Conservation (phyloP, 2,329 filamentous ascomycete species). For the Boeremia lycopersici region DNA sequence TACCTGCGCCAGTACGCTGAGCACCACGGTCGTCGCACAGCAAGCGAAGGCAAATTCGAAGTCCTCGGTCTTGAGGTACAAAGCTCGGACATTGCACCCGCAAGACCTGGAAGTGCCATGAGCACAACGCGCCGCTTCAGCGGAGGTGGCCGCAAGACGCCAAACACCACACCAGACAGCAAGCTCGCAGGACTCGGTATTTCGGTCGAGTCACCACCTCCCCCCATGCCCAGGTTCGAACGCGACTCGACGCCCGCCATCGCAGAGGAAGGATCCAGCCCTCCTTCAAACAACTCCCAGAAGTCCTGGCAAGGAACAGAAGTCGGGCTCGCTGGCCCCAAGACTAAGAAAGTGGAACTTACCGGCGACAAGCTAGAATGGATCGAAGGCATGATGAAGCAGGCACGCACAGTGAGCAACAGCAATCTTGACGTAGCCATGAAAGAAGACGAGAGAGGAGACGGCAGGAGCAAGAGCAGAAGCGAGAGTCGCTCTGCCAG, state of each 20-base stretch:
- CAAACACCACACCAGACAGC: constrained; percentile 36
- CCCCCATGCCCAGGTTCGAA: constrained; percentile 32
- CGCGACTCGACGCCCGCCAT: constrained; percentile 31
- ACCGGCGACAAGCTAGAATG: constrained; percentile 75
- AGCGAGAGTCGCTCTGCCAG: constrained; percentile 39
- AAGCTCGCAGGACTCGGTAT: constrained; percentile 16
- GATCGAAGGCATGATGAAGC: constrained; percentile 83
- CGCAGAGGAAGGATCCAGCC: constrained; percentile 31
- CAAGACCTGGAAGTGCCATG: constrained; percentile 37
- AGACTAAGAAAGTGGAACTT: constrained; percentile 67
- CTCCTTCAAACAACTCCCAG: constrained; percentile 37
- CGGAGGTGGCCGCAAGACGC: constrained; percentile 33
- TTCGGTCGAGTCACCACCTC: constrained; percentile 28
- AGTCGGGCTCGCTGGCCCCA: constrained; percentile 74
- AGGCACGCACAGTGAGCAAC: constrained; percentile 74
- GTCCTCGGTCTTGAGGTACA: constrained; percentile 56
- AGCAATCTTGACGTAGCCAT: constrained; percentile 53
- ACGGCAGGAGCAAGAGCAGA: constrained; percentile 34
- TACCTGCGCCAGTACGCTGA: constrained; percentile 92
- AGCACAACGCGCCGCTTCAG: constrained; percentile 34
- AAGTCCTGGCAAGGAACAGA: constrained; percentile 48
- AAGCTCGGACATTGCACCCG: constrained; percentile 31
- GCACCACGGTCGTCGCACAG: constrained; percentile 80
- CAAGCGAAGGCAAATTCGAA: constrained; percentile 62
- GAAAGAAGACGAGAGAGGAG: constrained; percentile 22